phyloP scores from a whole-genome alignment of 2,329 filamentous ascomycete genomes.

The Colletotrichum orbiculare region DNA sequence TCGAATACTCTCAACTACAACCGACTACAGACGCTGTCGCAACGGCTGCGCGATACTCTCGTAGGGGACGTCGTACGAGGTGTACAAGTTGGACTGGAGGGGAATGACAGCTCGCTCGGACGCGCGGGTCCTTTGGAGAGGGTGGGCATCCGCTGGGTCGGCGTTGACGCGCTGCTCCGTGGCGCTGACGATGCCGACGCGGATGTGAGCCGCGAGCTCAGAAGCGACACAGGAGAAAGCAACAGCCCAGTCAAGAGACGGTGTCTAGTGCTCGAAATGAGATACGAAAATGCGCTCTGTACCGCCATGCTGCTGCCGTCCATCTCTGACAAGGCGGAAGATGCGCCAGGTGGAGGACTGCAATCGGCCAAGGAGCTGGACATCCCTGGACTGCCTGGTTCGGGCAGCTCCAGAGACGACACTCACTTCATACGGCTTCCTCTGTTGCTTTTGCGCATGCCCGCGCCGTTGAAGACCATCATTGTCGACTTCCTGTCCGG shows the following conservation, averaged over 20 bases:
- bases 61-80: constrained; percentile 71
- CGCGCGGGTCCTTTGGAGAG: constrained; percentile 56
- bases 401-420: constrained; percentile 30
- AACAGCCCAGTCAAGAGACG: constrained; percentile 38
- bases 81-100: constrained; percentile 63
- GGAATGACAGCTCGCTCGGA: constrained; percentile 50
- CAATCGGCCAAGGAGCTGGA: constrained; percentile 1
- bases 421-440: constrained; percentile 59
- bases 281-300: constrained; percentile 65
- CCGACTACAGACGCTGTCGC: constrained; percentile 57
- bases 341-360: background rate
- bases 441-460: constrained; percentile 66
- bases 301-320: constrained; percentile 61
- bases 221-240: constrained; percentile 17
- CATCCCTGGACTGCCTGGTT: constrained; percentile 15
- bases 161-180: constrained; percentile 45
- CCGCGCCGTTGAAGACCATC: constrained; percentile 60
- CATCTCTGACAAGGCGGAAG: constrained; percentile 24
- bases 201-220: constrained; percentile 22
- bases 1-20: constrained; percentile 48
- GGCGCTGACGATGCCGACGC: constrained; percentile 35
- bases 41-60: constrained; percentile 63
- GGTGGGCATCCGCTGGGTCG: constrained; percentile 61
- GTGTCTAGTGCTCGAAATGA: constrained; percentile 58
- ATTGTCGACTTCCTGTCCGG: constrained; percentile 63